Evolutionary conservation across 352 stramenopile species (phyloP), one percentile per base, ranked within the genome.

Genomic region (Globisporangium nagaii): DNA sequence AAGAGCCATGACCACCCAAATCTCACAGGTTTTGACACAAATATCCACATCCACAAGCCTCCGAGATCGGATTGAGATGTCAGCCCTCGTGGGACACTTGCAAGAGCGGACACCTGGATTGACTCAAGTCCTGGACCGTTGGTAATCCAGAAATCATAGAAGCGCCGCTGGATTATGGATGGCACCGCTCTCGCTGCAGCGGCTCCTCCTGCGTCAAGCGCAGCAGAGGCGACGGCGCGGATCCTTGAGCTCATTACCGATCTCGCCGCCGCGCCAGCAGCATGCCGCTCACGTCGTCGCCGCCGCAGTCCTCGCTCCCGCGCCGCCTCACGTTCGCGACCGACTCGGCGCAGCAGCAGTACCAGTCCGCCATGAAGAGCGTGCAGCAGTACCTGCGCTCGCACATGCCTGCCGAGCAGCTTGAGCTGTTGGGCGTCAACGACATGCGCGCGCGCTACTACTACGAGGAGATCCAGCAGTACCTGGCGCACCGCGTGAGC

Each of bases 381-480:
- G 73, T 84, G 43, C 71, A 81, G 57, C 59, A 73, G 50, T 84
- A 78, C 60, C 68, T 84, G 28, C 59, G 69, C 25, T 46, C 60
- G 1, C 68, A 79, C 55, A 64, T 78, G 20, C 19, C 56, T 4
- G 20, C 40, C 22, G 68, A 70, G 0, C 61, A 78, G 15, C 55
- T 74, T 40, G 71, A 77, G 19, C 45, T 78, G 27, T 64, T 82
- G 7, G 69, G 71, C n/a, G 71, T 84, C 34, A 65, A 75, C 53
- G 73, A 84, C 47, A 65, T 56, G n/a, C 71, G 66, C 40, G 74
- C 73, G 20, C 69, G 70, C 53, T 66, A 57, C 44, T 74, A 75
- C 37, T 84, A 79, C 48, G 73, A 76, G 17, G 73, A 84, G 65
- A 84, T 84, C 57, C 73, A 84, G 59, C 60, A 73, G 11, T 84